phyloP scores from a whole-genome alignment of 257 asterid species.

The Solanum sparsipilum region DNA sequence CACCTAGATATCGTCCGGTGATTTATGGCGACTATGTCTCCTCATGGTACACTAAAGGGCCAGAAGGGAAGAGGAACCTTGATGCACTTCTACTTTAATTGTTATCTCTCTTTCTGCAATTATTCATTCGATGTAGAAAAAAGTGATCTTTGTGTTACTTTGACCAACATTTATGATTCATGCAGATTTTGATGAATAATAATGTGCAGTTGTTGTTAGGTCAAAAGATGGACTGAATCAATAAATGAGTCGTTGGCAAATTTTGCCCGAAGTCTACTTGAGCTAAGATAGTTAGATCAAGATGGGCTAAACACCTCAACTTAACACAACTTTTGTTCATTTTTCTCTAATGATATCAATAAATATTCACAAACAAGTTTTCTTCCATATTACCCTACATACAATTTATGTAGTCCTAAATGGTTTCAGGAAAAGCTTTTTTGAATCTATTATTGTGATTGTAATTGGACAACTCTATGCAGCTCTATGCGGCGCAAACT shows the following conservation, averaged over 20 bases:
- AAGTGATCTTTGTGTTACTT: background rate
- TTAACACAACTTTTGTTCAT: background rate
- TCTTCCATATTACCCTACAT: background rate
- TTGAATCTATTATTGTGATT: background rate
- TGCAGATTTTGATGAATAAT: background rate
- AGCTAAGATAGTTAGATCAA: background rate
- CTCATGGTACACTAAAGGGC: conserved; percentile 89
- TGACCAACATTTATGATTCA: background rate
- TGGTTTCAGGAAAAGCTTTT: background rate
- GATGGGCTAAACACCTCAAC: background rate
- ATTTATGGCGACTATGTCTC: conserved; percentile 62
- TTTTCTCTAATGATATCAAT: background rate
- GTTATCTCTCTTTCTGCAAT: background rate
- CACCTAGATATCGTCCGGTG: conserved; percentile 52
- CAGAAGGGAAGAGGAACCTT: conserved; percentile 70
- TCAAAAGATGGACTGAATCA: background rate
- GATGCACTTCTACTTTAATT: conserved; percentile 55
- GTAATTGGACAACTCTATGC: background rate
- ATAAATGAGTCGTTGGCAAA: background rate
- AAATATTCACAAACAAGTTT: background rate
- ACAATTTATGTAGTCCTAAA: background rate
- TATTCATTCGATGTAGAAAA: background rate
- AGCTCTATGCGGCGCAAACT: background rate
- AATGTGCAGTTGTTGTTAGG: background rate
- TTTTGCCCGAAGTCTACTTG: background rate